These are phyloP conservation scores for Aureobasidium zeae DNA, from an alignment of 2,329 filamentous ascomycete genomes.

Conservation along the genomic window DNA sequence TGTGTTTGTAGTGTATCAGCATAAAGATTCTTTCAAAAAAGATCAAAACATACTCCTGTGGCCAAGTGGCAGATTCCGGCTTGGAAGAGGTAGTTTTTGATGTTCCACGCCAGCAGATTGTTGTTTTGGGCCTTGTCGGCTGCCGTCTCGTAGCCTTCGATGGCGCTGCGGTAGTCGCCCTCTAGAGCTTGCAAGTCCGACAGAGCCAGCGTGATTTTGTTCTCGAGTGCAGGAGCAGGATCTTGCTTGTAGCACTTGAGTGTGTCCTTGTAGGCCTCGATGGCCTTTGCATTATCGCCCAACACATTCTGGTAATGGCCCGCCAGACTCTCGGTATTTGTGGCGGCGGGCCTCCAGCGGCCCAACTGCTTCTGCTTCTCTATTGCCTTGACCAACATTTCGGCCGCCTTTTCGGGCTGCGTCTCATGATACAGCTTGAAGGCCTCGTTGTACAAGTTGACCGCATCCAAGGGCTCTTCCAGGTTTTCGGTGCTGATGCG, in stretches of 20 bases:
- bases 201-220: constrained; percentile 88
- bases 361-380: constrained; percentile 79
- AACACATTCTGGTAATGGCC: constrained; percentile 79
- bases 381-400: constrained; percentile 71
- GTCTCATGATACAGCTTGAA: constrained; percentile 92
- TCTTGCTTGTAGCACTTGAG: constrained; percentile 85
- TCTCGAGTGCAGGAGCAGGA: constrained; percentile 78
- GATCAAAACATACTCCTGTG: constrained; percentile 35
- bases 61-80: constrained; percentile 83
- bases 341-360: constrained; percentile 83
- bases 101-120: constrained; percentile 85
- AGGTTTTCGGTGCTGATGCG: constrained; percentile 68
- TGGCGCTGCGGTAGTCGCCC: constrained; percentile 74
- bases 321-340: constrained; percentile 79
- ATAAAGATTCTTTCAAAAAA: background rate
- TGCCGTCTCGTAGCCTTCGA: constrained; percentile 75
- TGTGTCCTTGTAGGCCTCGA: constrained; percentile 63
- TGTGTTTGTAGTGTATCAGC: constrained; percentile 21
- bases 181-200: constrained; percentile 78
- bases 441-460: constrained; percentile 78
- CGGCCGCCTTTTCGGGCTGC: constrained; percentile 70
- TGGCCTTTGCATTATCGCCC: constrained; percentile 65
- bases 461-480: constrained; percentile 86
- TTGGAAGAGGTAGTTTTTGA: constrained; percentile 94
- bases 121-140: constrained; percentile 68